Conservation (phyloP, 345 rosid genomes). For the Sapria himalayana region DNA sequence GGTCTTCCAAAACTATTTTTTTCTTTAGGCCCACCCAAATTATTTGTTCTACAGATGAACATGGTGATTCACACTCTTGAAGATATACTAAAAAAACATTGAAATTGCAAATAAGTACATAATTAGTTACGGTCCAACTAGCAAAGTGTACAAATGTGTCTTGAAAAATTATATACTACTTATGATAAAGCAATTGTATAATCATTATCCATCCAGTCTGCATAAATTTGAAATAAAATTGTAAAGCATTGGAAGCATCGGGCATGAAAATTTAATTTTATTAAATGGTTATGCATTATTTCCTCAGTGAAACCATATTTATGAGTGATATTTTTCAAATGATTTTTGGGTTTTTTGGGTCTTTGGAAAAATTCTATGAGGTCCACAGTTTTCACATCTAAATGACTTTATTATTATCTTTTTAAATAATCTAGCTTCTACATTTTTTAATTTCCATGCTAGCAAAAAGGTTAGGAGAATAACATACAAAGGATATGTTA, state of each 20-base stretch:
- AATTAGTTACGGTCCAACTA: constrained; percentile 74
- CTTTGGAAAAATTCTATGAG: too few relatives aligned
- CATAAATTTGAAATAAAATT: constrained; percentile 81
- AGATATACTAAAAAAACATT: constrained; percentile 63
- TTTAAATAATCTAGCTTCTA: too few relatives aligned
- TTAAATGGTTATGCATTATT: constrained; percentile 76
- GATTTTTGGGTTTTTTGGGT: too few relatives aligned
- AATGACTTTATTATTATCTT: too few relatives aligned
- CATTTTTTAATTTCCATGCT: too few relatives aligned
- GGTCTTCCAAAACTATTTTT: background rate
- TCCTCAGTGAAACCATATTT: constrained; percentile 54
- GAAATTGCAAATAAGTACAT: constrained; percentile 61
- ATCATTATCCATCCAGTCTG: constrained; percentile 34
- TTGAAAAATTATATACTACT: constrained; percentile 68
- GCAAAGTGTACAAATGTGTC: constrained; percentile 70
- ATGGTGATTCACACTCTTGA: constrained; percentile 77
- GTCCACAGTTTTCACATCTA: too few relatives aligned
- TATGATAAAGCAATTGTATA: constrained; percentile 75
- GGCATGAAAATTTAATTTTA: constrained; percentile 77
- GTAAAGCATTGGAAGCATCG: constrained; percentile 72
- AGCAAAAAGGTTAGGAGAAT: too few relatives aligned
- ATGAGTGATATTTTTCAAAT: too few relatives aligned
- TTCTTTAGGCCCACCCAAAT: constrained; percentile 45
- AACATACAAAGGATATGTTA: too few relatives aligned
- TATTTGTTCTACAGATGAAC: constrained; percentile 88